phyloP scores from a whole-genome alignment of 306 rosid species.

The Vigna radiata region DNA sequence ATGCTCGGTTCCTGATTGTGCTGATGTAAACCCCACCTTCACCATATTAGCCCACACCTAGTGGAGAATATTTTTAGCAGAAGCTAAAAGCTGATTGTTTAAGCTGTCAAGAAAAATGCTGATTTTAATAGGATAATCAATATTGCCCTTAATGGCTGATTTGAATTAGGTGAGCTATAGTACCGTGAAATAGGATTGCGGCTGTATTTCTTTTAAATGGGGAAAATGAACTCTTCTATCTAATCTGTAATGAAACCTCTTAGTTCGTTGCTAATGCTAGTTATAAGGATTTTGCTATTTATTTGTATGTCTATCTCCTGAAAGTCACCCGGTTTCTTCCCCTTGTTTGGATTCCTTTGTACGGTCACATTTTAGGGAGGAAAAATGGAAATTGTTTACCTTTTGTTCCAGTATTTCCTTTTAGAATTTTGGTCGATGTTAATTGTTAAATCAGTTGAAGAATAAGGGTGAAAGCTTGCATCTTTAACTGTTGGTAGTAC shows the following conservation, averaged over 20 bases:
- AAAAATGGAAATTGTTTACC: too few species aligned
- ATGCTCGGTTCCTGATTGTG: background rate
- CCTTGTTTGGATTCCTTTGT: too few species aligned
- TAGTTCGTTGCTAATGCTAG: too few species aligned
- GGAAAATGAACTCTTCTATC: too few species aligned
- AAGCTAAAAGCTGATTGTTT: slow-evolving; percentile 8
- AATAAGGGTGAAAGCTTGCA: background rate
- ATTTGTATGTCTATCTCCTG: too few species aligned
- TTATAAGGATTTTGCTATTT: too few species aligned
- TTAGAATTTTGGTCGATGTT: slow-evolving; percentile 20
- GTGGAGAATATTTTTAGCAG: background rate
- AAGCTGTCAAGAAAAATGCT: too few species aligned
- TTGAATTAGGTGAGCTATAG: background rate
- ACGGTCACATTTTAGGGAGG: too few species aligned
- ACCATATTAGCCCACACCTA: background rate
- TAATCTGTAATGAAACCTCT: too few species aligned
- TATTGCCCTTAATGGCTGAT: background rate
- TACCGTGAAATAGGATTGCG: background rate
- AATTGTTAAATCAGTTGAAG: slow-evolving; percentile 30
- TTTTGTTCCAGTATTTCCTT: background rate
- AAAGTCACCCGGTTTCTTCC: too few species aligned
- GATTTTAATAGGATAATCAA: background rate
- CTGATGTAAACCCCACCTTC: slow-evolving; percentile 12
- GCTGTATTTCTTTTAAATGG: background rate
- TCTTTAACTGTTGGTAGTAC: slow-evolving; percentile 12